Base-by-base conservation (phyloP, 1,284 basidiomycete genomes). In the Thelephora terrestris region DNA sequence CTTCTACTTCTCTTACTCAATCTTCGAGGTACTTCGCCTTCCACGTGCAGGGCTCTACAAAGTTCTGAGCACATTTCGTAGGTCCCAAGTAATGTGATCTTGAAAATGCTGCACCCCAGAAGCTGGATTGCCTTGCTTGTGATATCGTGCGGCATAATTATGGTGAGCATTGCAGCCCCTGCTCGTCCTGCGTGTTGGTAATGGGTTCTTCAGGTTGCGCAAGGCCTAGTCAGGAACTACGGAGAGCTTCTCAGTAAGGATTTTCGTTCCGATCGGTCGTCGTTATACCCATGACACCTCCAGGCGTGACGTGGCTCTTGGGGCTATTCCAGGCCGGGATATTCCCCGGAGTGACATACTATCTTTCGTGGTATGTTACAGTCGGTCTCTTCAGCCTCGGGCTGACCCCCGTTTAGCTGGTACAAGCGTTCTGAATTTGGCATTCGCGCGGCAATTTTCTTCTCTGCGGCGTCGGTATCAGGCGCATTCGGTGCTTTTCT, bases 191-290 rank as follows among this genome's bases (percentile, higher is more conserved):
- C 25, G 20, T n/a, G 17, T 21, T 7, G 18, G 21, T 12, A 21
- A 42, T 18, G 1, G 5, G 14, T 12, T 20, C 17, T 40, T 18
- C 25, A 42, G 25, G 10, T 6, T 20, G 18, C 18, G 17, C 39
- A 86, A 71, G 84, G 82, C 3, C 58, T 85, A 29, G 75, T 85
- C 1, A 70, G 75, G 50, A 76, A 84, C 60, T 84, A 76, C 56
- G 71, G 71, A 29, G 77, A 79, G 24, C 69, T 85, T 4, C 69
- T 83, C 52, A 76, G 81, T 81, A 46, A 50, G 74, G 62, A 16
- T 32, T 23, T 40, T 34, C 35, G 16, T 20, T n/a, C 4, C 17
- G 14, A 10, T 42, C 12, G 17, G 39, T 18, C n/a, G 20, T 21
- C 6, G 14, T n/a, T 16, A 18, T 18, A 7, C 37, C n/a, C 17